Conservation (phyloP, 208 protist species). For the Crithidia bombi region DNA sequence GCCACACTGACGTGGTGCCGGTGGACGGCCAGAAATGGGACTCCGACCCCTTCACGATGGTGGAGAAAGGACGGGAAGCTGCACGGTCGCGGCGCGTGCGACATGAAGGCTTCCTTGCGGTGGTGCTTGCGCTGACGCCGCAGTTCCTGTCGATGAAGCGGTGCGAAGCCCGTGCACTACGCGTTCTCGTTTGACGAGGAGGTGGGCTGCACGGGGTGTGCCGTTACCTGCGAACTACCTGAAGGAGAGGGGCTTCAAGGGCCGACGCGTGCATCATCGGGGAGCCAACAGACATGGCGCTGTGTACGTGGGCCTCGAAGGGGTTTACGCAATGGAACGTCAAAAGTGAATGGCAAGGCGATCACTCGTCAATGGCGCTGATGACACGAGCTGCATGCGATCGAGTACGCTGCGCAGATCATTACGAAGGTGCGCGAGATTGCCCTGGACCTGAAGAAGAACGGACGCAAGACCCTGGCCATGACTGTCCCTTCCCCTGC, state of each 20-base stretch:
- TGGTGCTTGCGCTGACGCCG: conserved; percentile 46
- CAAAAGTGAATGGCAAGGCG: conserved; percentile 44
- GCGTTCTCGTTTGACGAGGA: conserved; percentile 58
- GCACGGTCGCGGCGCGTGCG: conserved; percentile 53
- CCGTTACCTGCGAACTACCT: conserved; percentile 38
- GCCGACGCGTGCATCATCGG: conserved; percentile 32
- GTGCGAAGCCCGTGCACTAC: conserved; percentile 54
- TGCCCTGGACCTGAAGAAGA: conserved; percentile 33
- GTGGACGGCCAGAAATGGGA: conserved; percentile 62
- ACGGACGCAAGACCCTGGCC: conserved; percentile 15
- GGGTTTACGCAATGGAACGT: conserved; percentile 28
- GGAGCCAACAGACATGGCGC: conserved; percentile 1
- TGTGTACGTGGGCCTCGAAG: conserved; percentile 46
- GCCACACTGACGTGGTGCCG: conserved; percentile 69
- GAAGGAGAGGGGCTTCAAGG: conserved; percentile 31
- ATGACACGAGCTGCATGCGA: conserved; percentile 47
- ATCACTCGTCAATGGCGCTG: conserved; percentile 51
- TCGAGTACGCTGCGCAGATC: no score
- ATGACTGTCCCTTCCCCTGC: conserved; percentile 3
- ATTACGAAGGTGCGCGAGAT: conserved; percentile 42
- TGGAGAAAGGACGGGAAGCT: conserved; percentile 56
- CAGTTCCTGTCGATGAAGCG: conserved; percentile 47
- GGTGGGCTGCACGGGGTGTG: conserved; percentile 41
- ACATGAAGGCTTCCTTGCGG: conserved; percentile 73
- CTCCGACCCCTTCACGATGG: conserved; percentile 56